These are phyloP conservation scores for Agaricus subrufescens DNA, from an alignment of 768 basidiomycete genomes.

Conservation along the genomic window DNA sequence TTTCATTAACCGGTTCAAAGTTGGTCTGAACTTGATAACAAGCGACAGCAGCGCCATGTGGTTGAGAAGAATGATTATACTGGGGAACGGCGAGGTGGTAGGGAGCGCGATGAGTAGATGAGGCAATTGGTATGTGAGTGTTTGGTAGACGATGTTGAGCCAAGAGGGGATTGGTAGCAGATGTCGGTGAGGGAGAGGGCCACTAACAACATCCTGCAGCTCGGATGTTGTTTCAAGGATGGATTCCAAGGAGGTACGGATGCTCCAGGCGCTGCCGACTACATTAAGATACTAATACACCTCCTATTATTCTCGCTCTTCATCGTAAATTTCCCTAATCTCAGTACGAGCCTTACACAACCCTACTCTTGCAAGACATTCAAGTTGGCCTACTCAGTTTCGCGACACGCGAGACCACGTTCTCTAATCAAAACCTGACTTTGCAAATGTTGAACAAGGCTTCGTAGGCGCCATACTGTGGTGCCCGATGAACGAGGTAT, in stretches of 20 bases:
- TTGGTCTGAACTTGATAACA: conserved; percentile 38
- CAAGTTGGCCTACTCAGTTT: too few species aligned
- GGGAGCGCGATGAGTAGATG: conserved; percentile 30
- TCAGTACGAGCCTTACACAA: too few species aligned
- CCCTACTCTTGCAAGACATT: too few species aligned
- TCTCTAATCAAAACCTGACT: too few species aligned
- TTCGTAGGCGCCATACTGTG: too few species aligned
- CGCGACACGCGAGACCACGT: too few species aligned
- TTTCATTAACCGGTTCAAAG: conserved; percentile 29
- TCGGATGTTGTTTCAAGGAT: conserved; percentile 58
- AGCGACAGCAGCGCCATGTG: conserved; percentile 21
- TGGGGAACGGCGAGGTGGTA: conserved; percentile 33
- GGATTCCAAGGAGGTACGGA: conserved; percentile 81
- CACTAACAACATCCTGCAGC: conserved; percentile 30
- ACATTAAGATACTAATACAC: too few species aligned
- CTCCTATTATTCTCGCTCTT: too few species aligned
- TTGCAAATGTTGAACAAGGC: too few species aligned
- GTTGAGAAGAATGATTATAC: conserved; percentile 13
- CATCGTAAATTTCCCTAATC: too few species aligned
- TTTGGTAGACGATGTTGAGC: conserved; percentile 28
- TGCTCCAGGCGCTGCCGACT: conserved; percentile 86
- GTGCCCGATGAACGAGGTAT: too few species aligned
- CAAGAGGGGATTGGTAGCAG: conserved; percentile 12
- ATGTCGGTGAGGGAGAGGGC: conserved; percentile 23
- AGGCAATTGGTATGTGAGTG: conserved; percentile 35